Base-by-base conservation (phyloP, 495 filamentous ascomycete genomes). In the Annulohypoxylon nitens region DNA sequence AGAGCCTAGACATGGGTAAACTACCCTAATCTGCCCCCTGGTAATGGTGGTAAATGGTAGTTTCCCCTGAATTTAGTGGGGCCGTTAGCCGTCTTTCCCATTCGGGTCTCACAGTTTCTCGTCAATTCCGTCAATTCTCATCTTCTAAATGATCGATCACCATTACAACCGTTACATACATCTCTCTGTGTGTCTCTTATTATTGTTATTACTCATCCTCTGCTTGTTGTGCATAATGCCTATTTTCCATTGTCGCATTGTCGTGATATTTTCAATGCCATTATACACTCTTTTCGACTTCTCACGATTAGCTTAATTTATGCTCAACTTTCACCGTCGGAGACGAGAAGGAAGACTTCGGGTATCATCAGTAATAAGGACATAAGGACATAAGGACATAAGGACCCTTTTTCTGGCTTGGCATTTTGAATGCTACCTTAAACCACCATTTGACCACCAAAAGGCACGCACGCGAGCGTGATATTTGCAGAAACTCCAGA, bases 11-110 rank as follows among this genome's bases (percentile, higher is more conserved):
- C 30, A 30, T 30, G 30, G 30, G 30, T 30, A 30, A 30, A 3
- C 30, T 30, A 30, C 30, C 30, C 30, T 30, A 45, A 62, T 43
- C 33, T 61, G 50, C 30, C 50, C 71, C 71, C 71, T 55, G 39
- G 39, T 14, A 43, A 14, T 11, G 11, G 11, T 43, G 39, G 39
- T 43, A 10, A 39, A 12, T 4, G 30, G 30, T 30, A 39, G 36
- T 16, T 70, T 70, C 71, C 62, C 71, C 71, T 74, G 66, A 74
- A 66, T 66, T 69, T 61, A 61, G 57, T 69, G 61, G 71, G 65
- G 62, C 67, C 39, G 41, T 61, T 61, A 36, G 12, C 64, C 43
- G 11, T 37, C 64, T 59, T 47, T 47, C 53, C 64, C 30, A 34
- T 64, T 69, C 16, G 45, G 57, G 47, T 64, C 70, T 64, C 51